These are phyloP conservation scores for Emergomyces orientalis DNA, from an alignment of 2,329 filamentous ascomycete genomes.

Conservation along the genomic window DNA sequence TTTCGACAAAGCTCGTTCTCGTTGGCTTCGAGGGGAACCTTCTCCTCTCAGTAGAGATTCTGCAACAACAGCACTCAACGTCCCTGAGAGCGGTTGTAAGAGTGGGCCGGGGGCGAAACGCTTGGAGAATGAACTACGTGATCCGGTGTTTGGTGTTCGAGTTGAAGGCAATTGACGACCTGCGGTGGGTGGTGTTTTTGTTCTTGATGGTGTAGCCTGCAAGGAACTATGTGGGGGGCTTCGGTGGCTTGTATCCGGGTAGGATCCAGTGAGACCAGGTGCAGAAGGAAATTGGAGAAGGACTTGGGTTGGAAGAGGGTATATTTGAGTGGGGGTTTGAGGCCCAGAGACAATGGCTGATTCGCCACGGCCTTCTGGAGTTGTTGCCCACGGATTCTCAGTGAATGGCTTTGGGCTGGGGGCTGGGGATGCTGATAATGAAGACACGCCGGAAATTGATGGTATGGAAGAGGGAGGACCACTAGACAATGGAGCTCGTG, in stretches of 20 bases:
- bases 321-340: constrained; percentile 19
- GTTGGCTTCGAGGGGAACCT: constrained; percentile 27
- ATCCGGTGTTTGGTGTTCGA: constrained; percentile 32
- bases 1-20: background rate
- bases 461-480: constrained; percentile 25
- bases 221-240: constrained; percentile 15
- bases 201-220: constrained; percentile 14
- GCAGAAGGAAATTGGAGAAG: constrained; percentile 33
- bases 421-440: constrained; percentile 20
- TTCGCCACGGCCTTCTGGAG: constrained; percentile 13
- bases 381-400: constrained; percentile 33
- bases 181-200: constrained; percentile 14
- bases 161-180: constrained; percentile 23
- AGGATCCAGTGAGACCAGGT: constrained; percentile 25
- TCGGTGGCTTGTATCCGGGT: constrained; percentile 12
- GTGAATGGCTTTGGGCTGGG: constrained; percentile 26
- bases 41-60: constrained; percentile 54
- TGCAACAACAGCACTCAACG: constrained; percentile 54
- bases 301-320: constrained; percentile 25
- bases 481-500: constrained; percentile 26
- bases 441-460: constrained; percentile 27
- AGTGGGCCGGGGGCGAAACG: constrained; percentile 51
- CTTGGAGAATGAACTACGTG: constrained; percentile 41
- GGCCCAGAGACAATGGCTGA: constrained; percentile 16
- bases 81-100: constrained; percentile 51